Percentiles rank a stretch among this genome's conserved stretches.
Evolutionary conservation across 352 stramenopile genomes (phyloP).

Genomic region (Peronospora destructor): DNA sequence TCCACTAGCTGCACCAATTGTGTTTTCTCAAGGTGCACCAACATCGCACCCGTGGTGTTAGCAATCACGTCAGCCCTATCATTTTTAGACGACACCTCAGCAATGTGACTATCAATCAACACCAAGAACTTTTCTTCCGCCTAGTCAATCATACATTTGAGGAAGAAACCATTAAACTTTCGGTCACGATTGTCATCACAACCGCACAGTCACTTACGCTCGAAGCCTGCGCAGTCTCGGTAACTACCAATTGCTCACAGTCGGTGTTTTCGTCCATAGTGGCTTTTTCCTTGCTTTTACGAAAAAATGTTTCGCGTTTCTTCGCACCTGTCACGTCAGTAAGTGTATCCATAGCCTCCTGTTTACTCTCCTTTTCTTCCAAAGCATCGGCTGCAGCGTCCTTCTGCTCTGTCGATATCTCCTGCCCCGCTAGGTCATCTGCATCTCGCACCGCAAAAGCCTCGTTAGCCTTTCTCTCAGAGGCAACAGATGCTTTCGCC

Average conservation of each 20-base stretch:
- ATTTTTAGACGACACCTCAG: slow-evolving; percentile 51
- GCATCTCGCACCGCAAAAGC: neutral
- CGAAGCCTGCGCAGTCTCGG: slow-evolving; percentile 2
- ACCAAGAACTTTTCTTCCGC: slow-evolving; percentile 50
- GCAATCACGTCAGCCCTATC: slow-evolving; percentile 52
- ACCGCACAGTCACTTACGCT: slow-evolving; percentile 20
- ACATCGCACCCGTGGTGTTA: slow-evolving; percentile 62
- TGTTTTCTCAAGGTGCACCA: slow-evolving; percentile 72
- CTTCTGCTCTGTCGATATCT: slow-evolving; percentile 5
- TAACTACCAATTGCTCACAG: slow-evolving; percentile 10
- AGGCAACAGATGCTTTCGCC: neutral
- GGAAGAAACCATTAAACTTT: slow-evolving; percentile 2
- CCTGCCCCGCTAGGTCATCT: neutral
- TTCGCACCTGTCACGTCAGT: neutral
- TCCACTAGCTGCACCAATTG: slow-evolving; percentile 57
- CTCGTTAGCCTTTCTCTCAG: slow-evolving; percentile 1
- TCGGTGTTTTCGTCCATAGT: neutral
- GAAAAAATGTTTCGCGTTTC: neutral
- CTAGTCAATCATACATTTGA: slow-evolving; percentile 11
- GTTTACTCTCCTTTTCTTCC: slow-evolving; percentile 24
- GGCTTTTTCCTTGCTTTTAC: slow-evolving; percentile 1
- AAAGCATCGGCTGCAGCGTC: slow-evolving; percentile 3
- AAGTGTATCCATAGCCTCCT: slow-evolving; percentile 14
- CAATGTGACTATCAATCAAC: slow-evolving; percentile 52
- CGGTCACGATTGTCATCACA: neutral